Conservation (phyloP, 305 asterid genomes). For the Fraxinus paxiana region DNA sequence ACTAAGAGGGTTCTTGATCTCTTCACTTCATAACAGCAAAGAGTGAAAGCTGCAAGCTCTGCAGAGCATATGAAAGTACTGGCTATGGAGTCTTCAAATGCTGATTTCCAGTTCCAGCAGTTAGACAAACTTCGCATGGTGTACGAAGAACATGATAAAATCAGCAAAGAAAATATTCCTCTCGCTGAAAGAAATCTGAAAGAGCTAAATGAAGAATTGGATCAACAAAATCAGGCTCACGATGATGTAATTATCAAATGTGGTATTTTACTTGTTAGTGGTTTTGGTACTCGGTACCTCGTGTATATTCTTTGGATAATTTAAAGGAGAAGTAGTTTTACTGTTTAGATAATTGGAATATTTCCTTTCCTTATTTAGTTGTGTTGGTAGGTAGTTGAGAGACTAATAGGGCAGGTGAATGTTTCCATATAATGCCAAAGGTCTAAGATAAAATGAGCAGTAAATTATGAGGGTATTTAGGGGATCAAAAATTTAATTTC, state of each 20-base stretch:
- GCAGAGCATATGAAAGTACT: conserved; percentile 57
- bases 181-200: conserved; percentile 59
- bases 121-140: conserved; percentile 75
- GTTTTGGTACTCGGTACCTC: not conserved
- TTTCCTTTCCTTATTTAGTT: not conserved
- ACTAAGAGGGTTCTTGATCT: conserved; percentile 11
- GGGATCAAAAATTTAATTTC: not conserved
- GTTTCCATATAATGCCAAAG: not conserved
- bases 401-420: not conserved
- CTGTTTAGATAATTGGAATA: not conserved
- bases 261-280: conserved; percentile 24
- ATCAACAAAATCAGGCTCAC: conserved; percentile 70
- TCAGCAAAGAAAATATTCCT: conserved; percentile 67
- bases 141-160: conserved; percentile 77
- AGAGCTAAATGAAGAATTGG: conserved; percentile 70
- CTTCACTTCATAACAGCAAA: conserved; percentile 58
- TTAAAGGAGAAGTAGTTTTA: not conserved
- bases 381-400: not conserved
- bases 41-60: conserved; percentile 53
- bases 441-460: not conserved
- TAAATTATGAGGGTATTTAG: not conserved
- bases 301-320: not conserved
- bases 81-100: conserved; percentile 53
- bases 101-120: conserved; percentile 79
- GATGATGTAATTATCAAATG: conserved; percentile 68